Conservation (phyloP, 129 eudicot species). For the Lactuca saligna region DNA sequence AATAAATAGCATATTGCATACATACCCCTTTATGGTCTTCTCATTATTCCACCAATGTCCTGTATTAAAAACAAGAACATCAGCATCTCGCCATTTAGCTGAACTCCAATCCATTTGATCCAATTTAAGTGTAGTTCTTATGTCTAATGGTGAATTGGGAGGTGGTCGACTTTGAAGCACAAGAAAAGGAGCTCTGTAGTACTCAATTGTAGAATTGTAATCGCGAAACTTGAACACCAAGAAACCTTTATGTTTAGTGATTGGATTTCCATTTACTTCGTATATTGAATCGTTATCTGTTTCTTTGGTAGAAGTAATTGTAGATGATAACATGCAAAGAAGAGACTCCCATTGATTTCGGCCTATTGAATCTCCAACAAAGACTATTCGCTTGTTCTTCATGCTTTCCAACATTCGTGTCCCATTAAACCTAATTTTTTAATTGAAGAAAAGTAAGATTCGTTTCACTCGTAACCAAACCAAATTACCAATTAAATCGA, state of each 20-base stretch:
- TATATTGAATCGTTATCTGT: constrained; percentile 56
- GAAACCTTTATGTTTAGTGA: constrained; percentile 93
- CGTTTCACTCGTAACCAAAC: neutral
- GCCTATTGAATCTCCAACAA: constrained; percentile 93
- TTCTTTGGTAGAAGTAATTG: constrained; percentile 32
- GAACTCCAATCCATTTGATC: constrained; percentile 88
- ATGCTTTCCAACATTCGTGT: constrained; percentile 68
- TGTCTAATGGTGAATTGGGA: constrained; percentile 36
- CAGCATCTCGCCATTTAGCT: constrained; percentile 75
- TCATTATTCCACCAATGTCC: constrained; percentile 99
- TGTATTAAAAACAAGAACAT: constrained; percentile 73
- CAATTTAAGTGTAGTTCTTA: constrained; percentile 62
- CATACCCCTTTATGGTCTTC: constrained; percentile 81
- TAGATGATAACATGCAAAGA: constrained; percentile 80
- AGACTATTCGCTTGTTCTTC: constrained; percentile 73
- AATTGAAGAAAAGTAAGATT: neutral
- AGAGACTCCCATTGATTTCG: constrained; percentile 98
- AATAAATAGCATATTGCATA: neutral
- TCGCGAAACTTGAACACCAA: constrained; percentile 75
- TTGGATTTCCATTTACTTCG: constrained; percentile 91
- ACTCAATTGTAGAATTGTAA: constrained; percentile 85
- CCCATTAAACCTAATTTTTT: constrained; percentile 61
- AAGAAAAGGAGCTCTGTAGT: constrained; percentile 88
- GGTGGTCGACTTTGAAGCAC: constrained; percentile 92
- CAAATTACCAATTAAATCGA: too few relatives aligned